Conservation (phyloP, 73 alveolate species). For the Loxodes magnus region DNA sequence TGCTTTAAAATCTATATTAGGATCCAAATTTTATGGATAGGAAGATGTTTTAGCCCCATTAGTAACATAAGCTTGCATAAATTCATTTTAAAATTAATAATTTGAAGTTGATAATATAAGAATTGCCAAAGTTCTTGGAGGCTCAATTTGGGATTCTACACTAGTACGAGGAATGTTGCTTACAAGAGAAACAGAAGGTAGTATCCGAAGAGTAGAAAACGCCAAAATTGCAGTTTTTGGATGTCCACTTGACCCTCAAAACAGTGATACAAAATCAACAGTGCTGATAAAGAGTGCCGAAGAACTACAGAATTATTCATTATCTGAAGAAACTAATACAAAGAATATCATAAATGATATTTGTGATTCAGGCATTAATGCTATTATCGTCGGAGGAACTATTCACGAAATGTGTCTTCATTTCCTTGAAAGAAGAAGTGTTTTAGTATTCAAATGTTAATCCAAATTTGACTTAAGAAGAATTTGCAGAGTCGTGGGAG, state of each 20-base stretch:
- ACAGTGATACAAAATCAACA: constrained; percentile 93
- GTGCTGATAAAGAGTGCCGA: constrained; percentile 86
- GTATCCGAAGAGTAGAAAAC: constrained; percentile 66
- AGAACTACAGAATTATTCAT: constrained; percentile 81
- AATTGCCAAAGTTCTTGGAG: constrained; percentile 91
- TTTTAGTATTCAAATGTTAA: constrained; percentile 76
- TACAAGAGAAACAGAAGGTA: constrained; percentile 75
- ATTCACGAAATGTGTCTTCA: constrained; percentile 82
- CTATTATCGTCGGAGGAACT: constrained; percentile 83
- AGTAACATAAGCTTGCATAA: too few relatives aligned
- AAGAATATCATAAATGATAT: constrained; percentile 70
- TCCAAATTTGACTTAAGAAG: constrained; percentile 91
- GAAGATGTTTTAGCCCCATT: too few relatives aligned
- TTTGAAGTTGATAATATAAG: constrained; percentile 91
- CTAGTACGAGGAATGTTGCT: constrained; percentile 88
- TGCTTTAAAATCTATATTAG: too few relatives aligned
- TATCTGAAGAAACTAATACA: constrained; percentile 83
- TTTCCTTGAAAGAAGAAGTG: constrained; percentile 85
- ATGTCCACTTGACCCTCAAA: constrained; percentile 84
- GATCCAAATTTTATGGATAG: too few relatives aligned
- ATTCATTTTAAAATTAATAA: too few relatives aligned
- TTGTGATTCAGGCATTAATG: constrained; percentile 86
- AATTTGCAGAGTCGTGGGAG: constrained; percentile 83
- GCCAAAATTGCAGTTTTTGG: constrained; percentile 88
- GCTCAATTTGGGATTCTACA: constrained; percentile 77